Evolutionary conservation across 2,329 filamentous ascomycete genomes (phyloP).

Genomic region (Fusarium pseudocircinatum): DNA sequence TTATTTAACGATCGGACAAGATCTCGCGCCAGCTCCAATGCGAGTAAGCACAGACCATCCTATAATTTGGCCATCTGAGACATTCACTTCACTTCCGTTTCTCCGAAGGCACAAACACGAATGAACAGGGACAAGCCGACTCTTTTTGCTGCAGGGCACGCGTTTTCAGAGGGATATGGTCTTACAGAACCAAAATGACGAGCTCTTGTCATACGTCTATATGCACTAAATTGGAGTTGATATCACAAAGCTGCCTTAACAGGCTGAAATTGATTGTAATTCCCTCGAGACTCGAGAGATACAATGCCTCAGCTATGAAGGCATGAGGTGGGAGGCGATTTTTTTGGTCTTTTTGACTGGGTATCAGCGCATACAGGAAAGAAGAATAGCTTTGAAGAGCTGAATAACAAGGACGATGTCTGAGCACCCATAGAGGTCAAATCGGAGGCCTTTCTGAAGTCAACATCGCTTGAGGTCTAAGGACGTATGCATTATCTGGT

Average conservation of each 20-base stretch:
- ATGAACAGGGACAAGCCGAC: background rate
- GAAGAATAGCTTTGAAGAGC: background rate
- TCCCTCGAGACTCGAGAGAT: background rate
- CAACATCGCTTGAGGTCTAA: background rate
- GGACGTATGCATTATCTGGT: background rate
- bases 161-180: background rate
- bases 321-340: background rate
- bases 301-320: background rate
- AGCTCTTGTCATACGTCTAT: background rate
- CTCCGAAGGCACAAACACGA: background rate
- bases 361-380: background rate
- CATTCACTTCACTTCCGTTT: background rate
- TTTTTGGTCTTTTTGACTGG: background rate
- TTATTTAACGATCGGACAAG: constrained; percentile 29
- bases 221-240: background rate
- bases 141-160: background rate
- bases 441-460: background rate
- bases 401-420: background rate
- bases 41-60: constrained; percentile 32
- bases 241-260: background rate
- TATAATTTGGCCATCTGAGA: constrained; percentile 5
- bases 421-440: background rate
- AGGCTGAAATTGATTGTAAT: background rate
- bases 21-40: constrained; percentile 38
- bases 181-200: background rate